Percentiles rank a stretch among this genome's conserved stretches.
These are phyloP conservation scores for Cruciata laevipes DNA, from an alignment of 257 asterid genomes.

Conservation along the genomic window DNA sequence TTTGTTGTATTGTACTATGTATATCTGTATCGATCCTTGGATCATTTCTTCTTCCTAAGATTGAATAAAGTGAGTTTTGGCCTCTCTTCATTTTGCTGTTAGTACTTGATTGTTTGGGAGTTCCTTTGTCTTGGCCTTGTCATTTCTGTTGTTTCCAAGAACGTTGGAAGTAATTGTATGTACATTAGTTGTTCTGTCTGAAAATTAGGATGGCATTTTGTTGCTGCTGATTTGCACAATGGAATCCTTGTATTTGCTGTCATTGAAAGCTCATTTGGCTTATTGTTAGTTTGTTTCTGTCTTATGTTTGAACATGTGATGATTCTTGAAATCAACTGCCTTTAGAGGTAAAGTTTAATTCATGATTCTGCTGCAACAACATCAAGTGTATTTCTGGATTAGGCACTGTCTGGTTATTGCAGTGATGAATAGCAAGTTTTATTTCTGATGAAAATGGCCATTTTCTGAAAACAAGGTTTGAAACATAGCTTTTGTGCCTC, in stretches of 20 bases:
- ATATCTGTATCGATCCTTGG: neutral
- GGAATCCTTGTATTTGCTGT: neutral
- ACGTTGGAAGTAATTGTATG: neutral
- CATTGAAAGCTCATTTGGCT: neutral
- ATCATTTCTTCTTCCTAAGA: neutral
- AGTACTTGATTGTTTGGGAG: neutral
- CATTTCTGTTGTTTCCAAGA: neutral
- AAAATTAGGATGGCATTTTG: too few relatives aligned
- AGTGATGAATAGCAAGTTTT: too few relatives aligned
- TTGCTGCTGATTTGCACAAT: too few relatives aligned
- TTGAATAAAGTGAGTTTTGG: neutral
- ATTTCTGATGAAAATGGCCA: too few relatives aligned
- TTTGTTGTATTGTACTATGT: neutral
- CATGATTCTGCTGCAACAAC: neutral
- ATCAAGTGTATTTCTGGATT: too few relatives aligned
- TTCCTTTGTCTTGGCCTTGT: neutral
- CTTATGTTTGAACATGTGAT: neutral
- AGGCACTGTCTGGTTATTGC: too few relatives aligned
- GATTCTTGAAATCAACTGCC: neutral
- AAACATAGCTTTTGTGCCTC: too few relatives aligned
- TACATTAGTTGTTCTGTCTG: neutral
- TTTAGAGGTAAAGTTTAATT: neutral
- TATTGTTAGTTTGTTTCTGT: neutral
- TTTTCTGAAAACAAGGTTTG: too few relatives aligned
- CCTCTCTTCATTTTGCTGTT: neutral